Percentiles rank a stretch among this genome's conserved stretches.
phyloP scores from a whole-genome alignment of 805 yeast species.

The Candida alai region DNA sequence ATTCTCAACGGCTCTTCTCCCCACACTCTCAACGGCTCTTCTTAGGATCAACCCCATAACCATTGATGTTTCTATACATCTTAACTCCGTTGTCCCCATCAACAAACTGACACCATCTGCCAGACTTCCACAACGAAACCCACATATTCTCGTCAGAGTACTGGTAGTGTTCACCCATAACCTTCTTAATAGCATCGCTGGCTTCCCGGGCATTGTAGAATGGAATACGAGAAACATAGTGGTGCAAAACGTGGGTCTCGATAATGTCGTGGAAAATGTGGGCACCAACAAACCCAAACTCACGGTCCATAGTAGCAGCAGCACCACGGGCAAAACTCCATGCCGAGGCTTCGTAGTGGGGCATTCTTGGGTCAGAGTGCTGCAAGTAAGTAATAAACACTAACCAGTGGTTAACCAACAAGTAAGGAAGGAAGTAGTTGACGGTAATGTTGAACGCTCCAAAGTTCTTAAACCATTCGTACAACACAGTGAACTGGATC shows the following conservation, averaged over 20 bases:
- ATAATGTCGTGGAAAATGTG: conserved; percentile 83
- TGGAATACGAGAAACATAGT: conserved; percentile 78
- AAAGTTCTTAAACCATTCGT: conserved; percentile 56
- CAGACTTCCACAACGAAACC: conserved; percentile 58
- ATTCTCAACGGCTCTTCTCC: too few species aligned
- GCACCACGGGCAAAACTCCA: conserved; percentile 92
- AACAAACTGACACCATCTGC: conserved; percentile 66
- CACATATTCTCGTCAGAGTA: conserved; percentile 71
- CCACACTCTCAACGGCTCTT: too few species aligned
- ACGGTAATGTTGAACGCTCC: conserved; percentile 62
- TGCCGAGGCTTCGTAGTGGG: conserved; percentile 70
- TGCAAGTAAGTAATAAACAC: conserved; percentile 83
- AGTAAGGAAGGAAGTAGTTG: conserved; percentile 73
- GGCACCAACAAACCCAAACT: conserved; percentile 76
- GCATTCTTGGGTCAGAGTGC: conserved; percentile 75
- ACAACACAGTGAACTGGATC: conserved; percentile 47
- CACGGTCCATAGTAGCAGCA: conserved; percentile 82
- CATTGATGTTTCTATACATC: conserved; percentile 75
- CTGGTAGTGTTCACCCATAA: conserved; percentile 79
- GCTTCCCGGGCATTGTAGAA: conserved; percentile 85
- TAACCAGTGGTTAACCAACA: conserved; percentile 86
- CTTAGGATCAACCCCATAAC: conserved; percentile 26
- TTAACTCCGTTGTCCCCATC: conserved; percentile 66
- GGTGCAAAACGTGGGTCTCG: conserved; percentile 88
- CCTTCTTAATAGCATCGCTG: conserved; percentile 72